Percentiles rank a stretch among this genome's conserved stretches.
phyloP scores from a whole-genome alignment of 2,329 filamentous ascomycete genomes.

The Fusarium citri region DNA sequence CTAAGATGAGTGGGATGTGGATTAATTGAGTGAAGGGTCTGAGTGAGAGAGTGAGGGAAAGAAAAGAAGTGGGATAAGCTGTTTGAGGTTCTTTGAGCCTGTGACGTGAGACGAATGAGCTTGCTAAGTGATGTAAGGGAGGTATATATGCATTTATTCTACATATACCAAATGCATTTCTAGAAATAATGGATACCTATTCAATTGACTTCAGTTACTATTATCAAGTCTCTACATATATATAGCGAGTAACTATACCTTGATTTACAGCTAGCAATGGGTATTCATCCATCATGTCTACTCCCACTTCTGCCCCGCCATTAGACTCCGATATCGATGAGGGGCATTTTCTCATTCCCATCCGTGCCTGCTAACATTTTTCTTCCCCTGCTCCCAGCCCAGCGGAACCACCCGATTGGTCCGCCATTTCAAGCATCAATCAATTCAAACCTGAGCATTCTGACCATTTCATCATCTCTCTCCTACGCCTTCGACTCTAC shows the following conservation, averaged over 20 bases:
- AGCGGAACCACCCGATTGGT: constrained; percentile 33
- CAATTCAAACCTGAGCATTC: constrained; percentile 4
- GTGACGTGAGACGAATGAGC: constrained; percentile 10
- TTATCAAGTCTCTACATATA: not conserved
- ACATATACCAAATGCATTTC: not conserved
- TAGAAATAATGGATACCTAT: not conserved
- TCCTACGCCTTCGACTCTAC: not conserved
- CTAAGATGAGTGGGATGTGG: constrained; percentile 29
- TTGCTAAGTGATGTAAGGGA: constrained; percentile 5
- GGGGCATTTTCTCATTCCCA: constrained; percentile 28
- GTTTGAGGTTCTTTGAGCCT: constrained; percentile 2
- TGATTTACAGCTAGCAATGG: not conserved
- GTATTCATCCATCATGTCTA: not conserved
- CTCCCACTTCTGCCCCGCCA: constrained; percentile 29
- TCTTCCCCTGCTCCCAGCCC: constrained; percentile 11
- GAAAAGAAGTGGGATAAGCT: constrained; percentile 34
- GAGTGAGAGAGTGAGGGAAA: not conserved
- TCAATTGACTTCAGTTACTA: not conserved
- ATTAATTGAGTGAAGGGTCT: constrained; percentile 13
- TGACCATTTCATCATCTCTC: constrained; percentile 17
- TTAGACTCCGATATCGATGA: constrained; percentile 32
- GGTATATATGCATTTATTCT: not conserved
- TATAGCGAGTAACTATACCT: not conserved
- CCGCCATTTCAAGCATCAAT: constrained; percentile 27
- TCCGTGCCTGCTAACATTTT: constrained; percentile 29